These are phyloP conservation scores for Rosa persica DNA, from an alignment of 306 rosid genomes.

Conservation along the genomic window DNA sequence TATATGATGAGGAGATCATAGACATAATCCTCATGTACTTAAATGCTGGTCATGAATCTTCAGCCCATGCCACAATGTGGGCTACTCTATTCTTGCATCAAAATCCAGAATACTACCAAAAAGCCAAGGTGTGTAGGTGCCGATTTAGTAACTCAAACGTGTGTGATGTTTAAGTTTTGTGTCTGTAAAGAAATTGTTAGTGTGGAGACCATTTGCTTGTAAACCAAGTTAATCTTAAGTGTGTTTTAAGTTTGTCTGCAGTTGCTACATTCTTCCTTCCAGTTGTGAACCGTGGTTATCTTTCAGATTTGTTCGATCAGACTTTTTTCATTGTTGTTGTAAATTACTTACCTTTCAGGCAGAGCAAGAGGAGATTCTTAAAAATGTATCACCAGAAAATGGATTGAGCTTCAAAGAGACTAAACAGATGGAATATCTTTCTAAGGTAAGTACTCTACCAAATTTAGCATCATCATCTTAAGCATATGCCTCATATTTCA, in stretches of 20 bases:
- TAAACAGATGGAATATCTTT: constrained; percentile 58
- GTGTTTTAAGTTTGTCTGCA: neutral
- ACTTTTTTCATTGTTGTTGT: neutral
- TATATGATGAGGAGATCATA: constrained; percentile 63
- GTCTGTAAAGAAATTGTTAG: neutral
- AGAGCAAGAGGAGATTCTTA: constrained; percentile 59
- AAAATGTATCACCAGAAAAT: constrained; percentile 45
- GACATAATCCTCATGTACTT: constrained; percentile 67
- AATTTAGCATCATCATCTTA: neutral
- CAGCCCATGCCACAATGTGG: constrained; percentile 79
- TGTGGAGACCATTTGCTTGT: neutral
- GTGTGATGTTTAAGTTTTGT: neutral
- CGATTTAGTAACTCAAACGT: neutral
- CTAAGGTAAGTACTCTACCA: constrained; percentile 37
- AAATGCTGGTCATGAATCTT: constrained; percentile 85
- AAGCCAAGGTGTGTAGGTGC: constrained; percentile 48
- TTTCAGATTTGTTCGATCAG: neutral
- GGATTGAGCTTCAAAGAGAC: constrained; percentile 49
- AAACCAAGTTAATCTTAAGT: neutral
- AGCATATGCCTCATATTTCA: neutral
- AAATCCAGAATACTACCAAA: constrained; percentile 43
- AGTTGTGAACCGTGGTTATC: neutral
- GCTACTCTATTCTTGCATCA: constrained; percentile 51
- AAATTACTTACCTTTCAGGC: constrained; percentile 32
- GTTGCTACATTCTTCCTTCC: neutral